A percentile compares a stretch with the other conserved stretches of the same genome.
Evolutionary conservation across 352 stramenopile genomes (phyloP).

Genomic region (Phytophthora cryptogea): DNA sequence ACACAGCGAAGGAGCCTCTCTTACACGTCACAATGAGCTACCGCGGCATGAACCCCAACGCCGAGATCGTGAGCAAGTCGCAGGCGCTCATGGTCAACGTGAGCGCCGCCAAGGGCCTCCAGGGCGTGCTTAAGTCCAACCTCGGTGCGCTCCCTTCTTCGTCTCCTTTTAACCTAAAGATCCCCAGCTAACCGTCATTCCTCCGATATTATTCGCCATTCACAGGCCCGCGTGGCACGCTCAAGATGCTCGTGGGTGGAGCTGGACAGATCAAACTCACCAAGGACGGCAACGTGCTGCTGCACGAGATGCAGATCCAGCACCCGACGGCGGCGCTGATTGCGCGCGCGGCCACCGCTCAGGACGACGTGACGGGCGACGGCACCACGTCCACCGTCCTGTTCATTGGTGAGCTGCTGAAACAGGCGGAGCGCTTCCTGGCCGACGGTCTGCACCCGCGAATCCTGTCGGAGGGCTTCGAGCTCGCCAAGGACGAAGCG

Average conservation of each 20-base stretch:
- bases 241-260: conserved; percentile 99
- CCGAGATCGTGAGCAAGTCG: conserved; percentile 96
- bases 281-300: conserved; percentile 99
- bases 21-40: conserved; percentile 55
- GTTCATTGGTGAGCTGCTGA: conserved; percentile 98
- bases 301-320: conserved; percentile 99
- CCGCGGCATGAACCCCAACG: conserved; percentile 93
- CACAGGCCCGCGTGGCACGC: conserved; percentile 95
- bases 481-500: conserved; percentile 95
- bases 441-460: conserved; percentile 97
- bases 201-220: conserved; percentile 1
- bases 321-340: conserved; percentile 99
- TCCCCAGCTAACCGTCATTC: neutral
- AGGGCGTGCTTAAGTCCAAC: conserved; percentile 95
- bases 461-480: conserved; percentile 97
- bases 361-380: conserved; percentile 96
- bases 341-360: conserved; percentile 97
- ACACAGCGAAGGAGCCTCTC: conserved; percentile 9
- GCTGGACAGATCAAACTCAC: conserved; percentile 99
- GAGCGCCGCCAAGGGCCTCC: conserved; percentile 95
- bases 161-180: neutral
- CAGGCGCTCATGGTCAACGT: conserved; percentile 98
- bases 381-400: conserved; percentile 99
- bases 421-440: conserved; percentile 97
- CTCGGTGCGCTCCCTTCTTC: conserved; percentile 56